Base-by-base conservation (phyloP, 2,329 filamentous ascomycete species). In the Fusarium nisikadoi region DNA sequence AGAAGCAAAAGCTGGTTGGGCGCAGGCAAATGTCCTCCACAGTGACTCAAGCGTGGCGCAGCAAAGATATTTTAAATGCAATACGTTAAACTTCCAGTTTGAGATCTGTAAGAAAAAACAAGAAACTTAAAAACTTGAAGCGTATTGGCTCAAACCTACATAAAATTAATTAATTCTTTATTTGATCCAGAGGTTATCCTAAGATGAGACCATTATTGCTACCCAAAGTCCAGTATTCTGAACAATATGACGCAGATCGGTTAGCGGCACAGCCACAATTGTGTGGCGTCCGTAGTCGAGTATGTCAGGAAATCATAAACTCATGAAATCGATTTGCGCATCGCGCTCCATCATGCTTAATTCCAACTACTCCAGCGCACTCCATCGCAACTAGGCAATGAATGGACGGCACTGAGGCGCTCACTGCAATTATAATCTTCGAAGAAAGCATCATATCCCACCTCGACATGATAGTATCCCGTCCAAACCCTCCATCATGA, bases 401-500 rank as follows among this genome's bases (percentile, higher is more conserved):
- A 31, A 14, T 36, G 14, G 16, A 29, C 7, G 35, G 19, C 29
- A 25, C 38, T 29, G 52, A 47, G n/a, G 19, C 56, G 33, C 38
- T 23, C 19, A 33, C 25, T 55, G 20, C 19, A 35, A 49, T 31
- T 19, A 10, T 27, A 12, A 41, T 23, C 33, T 49, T 27, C 19
- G 19, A 50, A 33, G 23, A 25, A 10, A 45, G n/a, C n/a, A 23
- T 25, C n/a, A 27, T 6, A 39, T 33, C 19, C 20, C 45, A 47
- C 20, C 29, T 46, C 41, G 73, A 72, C 43, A 79, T 74, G 72
- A 65, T 46, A 35, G 43, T 52, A 43, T 55, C 50, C 41, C 31
- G 38, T 43, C 20, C 63, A 41, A n/a, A 27, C 25, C 42, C 27
- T 65, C 54, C 71, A 60, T 68, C 62, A 80, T 80, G 79, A 56